Evolutionary conservation across 208 protist genomes (phyloP), one percentile per base, ranked within the genome.

Genomic region (Angomonas ambiguus): DNA sequence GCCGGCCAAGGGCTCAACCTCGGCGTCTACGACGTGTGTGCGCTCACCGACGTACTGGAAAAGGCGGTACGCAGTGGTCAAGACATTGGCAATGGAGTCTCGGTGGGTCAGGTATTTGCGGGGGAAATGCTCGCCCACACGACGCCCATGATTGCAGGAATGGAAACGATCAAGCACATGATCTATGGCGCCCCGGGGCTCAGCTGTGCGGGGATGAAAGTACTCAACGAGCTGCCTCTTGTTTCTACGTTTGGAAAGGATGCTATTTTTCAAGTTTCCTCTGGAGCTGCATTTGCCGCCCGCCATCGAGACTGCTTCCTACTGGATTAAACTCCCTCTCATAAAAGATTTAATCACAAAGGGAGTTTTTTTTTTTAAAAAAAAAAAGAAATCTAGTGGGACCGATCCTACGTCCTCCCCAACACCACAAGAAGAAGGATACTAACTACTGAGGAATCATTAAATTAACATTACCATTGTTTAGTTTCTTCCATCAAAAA

Each of bases 1-100:
- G 92, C 92, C 2, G 94, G 94, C 0, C 94, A 97, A 67, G 94
- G 92, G 0, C 78, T 96, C 42, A 97, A 97, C 76, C 77, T 96
- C 35, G 94, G 92, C 30, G 74, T 97, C 45, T 91, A 94, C 72
- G 88, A 96, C 72, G 73, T 92, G 5, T 93, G 84, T 61, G 82
- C 81, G 0, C 71, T 96, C 56, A 78, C 75, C 0, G 70, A 79
- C 20, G 67, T 91, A 25, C 42, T 94, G 48, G 82, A 92, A 65
- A 55, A 70, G 27, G 85, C 84, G 5, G 74, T 96, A 32, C 58
- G 77, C 10, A 71, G 67, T 33, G 91, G 91, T 0, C 85, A 91
- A 65, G 87, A 93, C 45, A 85, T 96, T 70, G 85, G 85, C 35
- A 92, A 77, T 67, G 77, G 79, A 2, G 70, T 72, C 16, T 79